These are phyloP conservation scores for Exophiala oligosperma DNA, from an alignment of 2,329 filamentous ascomycete species.

Conservation along the genomic window DNA sequence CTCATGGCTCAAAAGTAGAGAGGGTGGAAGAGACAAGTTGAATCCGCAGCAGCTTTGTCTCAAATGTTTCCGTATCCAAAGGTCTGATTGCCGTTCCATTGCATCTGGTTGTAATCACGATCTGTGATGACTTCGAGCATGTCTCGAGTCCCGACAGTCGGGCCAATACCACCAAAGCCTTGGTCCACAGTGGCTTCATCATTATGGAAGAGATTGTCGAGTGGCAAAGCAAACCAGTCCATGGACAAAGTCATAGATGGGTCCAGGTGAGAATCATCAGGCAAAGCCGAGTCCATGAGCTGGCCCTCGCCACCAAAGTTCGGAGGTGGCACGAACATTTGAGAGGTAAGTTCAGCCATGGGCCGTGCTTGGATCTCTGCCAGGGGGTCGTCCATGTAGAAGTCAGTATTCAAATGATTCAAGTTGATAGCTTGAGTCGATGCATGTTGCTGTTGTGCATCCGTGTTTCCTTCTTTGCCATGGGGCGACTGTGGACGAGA, in stretches of 20 bases:
- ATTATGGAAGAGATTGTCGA: conserved; percentile 59
- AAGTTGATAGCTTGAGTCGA: conserved; percentile 4
- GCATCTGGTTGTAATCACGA: too few species aligned
- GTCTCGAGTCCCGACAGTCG: conserved; percentile 58
- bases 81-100: conserved; percentile 15
- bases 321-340: conserved; percentile 30
- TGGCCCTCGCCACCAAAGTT: conserved; percentile 26
- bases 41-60: neutral
- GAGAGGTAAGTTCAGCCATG: conserved; percentile 27
- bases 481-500: conserved; percentile 13
- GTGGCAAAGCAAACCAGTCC: conserved; percentile 63
- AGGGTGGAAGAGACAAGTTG: neutral
- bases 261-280: conserved; percentile 21
- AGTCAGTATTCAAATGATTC: conserved; percentile 11
- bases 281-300: conserved; percentile 25
- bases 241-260: conserved; percentile 21
- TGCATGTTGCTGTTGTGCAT: conserved; percentile 13
- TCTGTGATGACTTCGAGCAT: conserved; percentile 46
- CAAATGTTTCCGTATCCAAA: conserved; percentile 12
- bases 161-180: conserved; percentile 60
- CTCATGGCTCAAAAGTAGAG: neutral
- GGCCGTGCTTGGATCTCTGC: conserved; percentile 27
- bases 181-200: conserved; percentile 48
- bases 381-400: conserved; percentile 23
- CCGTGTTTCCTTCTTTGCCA: conserved; percentile 19